A percentile compares a stretch with the other conserved stretches of the same genome.
These are phyloP conservation scores for Kwoniella dendrophila DNA, from an alignment of 768 basidiomycete genomes.

Conservation along the genomic window DNA sequence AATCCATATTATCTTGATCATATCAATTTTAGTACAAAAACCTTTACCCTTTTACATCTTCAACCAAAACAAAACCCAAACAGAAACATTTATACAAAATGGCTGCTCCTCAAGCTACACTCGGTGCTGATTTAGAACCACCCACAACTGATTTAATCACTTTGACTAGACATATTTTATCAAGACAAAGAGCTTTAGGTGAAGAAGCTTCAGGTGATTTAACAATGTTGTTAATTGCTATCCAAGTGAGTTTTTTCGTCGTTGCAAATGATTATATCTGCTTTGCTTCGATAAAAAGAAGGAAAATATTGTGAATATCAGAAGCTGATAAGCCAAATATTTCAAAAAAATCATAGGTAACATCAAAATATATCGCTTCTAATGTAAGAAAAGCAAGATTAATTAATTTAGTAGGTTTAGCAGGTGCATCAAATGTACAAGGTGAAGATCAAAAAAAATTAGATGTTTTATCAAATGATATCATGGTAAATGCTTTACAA, in stretches of 20 bases:
- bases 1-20: too few species aligned
- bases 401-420: slow-evolving; percentile 97
- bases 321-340: background rate
- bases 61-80: background rate
- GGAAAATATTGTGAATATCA: background rate
- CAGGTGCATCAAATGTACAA: slow-evolving; percentile 94
- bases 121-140: slow-evolving; percentile 62
- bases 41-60: background rate
- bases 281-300: background rate
- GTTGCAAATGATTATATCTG: background rate
- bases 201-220: slow-evolving; percentile 86
- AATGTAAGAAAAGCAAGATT: slow-evolving; percentile 95
- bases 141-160: slow-evolving; percentile 89
- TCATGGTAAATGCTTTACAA: slow-evolving; percentile 96
- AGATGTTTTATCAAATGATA: slow-evolving; percentile 95
- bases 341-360: too few species aligned
- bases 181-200: slow-evolving; percentile 80
- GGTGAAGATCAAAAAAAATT: slow-evolving; percentile 99
- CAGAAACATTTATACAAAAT: slow-evolving; percentile 11
- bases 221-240: slow-evolving; percentile 89
- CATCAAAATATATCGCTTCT: slow-evolving; percentile 81
- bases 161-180: slow-evolving; percentile 87
- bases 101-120: slow-evolving; percentile 23
- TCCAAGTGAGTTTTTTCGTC: slow-evolving; percentile 67
- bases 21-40: background rate